Percentiles rank a stretch among this genome's conserved stretches.
phyloP scores from a whole-genome alignment of 225 moss, liverwort and hornwort species.

The Ulota crispa region DNA sequence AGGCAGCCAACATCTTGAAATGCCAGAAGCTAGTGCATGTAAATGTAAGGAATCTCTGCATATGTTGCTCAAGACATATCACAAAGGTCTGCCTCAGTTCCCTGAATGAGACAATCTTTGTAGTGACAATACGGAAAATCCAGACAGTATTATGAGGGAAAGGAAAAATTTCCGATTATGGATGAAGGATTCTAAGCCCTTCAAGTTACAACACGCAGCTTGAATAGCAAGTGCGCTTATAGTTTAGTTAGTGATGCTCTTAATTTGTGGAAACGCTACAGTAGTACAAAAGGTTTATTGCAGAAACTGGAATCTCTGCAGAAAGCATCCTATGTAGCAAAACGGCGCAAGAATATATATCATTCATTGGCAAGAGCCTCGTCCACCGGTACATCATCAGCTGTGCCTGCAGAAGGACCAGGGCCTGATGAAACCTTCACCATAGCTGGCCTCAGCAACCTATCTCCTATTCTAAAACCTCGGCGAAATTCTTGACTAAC shows the following conservation, averaged over 20 bases:
- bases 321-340: conserved; percentile 26
- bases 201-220: conserved; percentile 38
- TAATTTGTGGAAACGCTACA: conserved; percentile 22
- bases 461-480: conserved; percentile 83
- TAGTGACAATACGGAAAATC: not conserved
- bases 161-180: conserved; percentile 26
- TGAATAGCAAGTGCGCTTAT: conserved; percentile 25
- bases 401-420: conserved; percentile 40
- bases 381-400: conserved; percentile 44
- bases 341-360: conserved; percentile 8
- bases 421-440: conserved; percentile 95
- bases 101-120: not conserved
- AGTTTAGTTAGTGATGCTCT: conserved; percentile 16
- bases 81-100: not conserved
- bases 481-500: conserved; percentile 86
- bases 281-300: conserved; percentile 13
- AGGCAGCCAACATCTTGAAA: not conserved
- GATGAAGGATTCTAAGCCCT: conserved; percentile 22
- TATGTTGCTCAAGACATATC: not conserved
- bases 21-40: not conserved
- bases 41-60: not conserved
- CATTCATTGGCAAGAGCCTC: conserved; percentile 53
- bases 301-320: conserved; percentile 29
- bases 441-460: conserved; percentile 91
- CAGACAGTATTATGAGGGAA: not conserved